Base-by-base conservation (phyloP, 176 grass and related monocot genomes). In the Stipa capillata region DNA sequence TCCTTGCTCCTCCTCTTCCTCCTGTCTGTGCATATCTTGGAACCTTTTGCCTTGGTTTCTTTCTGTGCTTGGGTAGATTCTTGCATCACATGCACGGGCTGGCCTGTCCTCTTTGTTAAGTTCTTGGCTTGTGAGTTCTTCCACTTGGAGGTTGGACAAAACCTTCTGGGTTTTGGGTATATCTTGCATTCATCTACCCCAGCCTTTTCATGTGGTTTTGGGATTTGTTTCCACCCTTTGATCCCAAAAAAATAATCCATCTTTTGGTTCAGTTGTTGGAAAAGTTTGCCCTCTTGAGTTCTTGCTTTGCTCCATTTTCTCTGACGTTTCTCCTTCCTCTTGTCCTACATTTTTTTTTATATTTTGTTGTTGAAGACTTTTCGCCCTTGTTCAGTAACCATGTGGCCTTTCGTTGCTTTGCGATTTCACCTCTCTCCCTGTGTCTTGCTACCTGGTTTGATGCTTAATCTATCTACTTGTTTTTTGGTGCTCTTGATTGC, bases 21-120 rank as follows among this genome's bases (percentile, higher is more conserved):
- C 2, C 36, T 8, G 3, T 23, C 65, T 67, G 39, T 69, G 84
- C 37, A 45, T 50, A 58, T 58, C 47, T 75, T 84, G 76, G 75
- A 88, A 73, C 75, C 68, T 79, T 55, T 6, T 45, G 58, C 39
- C 45, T 84, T 84, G 86, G 67, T 50, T 21, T 31, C 55, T 84
- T 74, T 37, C 51, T 69, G 14, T 27, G 2, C 29, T 8, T 3
- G 5, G 12, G 9, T 23, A 67, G 77, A 80, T 85, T 80, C 84
- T 80, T 68, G 71, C 33, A 24, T 5, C 35, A 55, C 69, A 66
- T 65, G 61, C 68, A 75, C 50, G 60, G 49, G 17, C 57, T 23
- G 14, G 42, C 25, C 5, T n/a, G 2, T 0, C 2, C 13, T 40
- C 2, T 40, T 20, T 5, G 33, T 32, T 54, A 49, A 40, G 60